phyloP scores from a whole-genome alignment of 1,284 basidiomycete species.

The Boletus mariae region DNA sequence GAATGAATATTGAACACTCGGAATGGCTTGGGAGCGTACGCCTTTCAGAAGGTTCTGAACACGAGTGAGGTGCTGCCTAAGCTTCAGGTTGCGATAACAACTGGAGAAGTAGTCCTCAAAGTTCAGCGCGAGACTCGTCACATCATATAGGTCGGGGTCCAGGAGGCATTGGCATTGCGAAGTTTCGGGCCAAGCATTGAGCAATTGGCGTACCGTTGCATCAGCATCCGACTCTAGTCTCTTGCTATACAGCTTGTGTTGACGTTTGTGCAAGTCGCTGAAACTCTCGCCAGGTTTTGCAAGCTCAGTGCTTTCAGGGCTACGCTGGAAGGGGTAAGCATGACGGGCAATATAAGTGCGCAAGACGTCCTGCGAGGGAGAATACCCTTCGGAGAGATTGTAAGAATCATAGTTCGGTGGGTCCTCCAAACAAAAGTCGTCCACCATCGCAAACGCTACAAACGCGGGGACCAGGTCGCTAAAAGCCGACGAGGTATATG shows the following conservation, averaged over 20 bases:
- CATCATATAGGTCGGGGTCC: constrained; percentile 5
- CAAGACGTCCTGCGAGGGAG: constrained; percentile 1
- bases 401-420: constrained; percentile 18
- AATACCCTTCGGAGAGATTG: constrained; percentile 12
- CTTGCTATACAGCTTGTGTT: constrained; percentile 4
- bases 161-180: constrained; percentile 7
- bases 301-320: constrained; percentile 13
- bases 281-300: constrained; percentile 6
- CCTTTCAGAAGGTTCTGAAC: constrained; percentile 15
- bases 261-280: constrained; percentile 5
- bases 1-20: constrained; percentile 14
- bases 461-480: constrained; percentile 26
- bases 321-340: constrained; percentile 10
- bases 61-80: constrained; percentile 1
- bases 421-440: constrained; percentile 12
- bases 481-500: constrained; percentile 21
- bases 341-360: constrained; percentile 3
- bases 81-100: neutral
- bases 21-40: neutral
- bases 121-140: neutral
- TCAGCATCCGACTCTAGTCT: constrained; percentile 8
- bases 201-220: neutral
- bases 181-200: constrained; percentile 18
- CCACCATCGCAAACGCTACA: constrained; percentile 29
- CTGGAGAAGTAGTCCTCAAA: constrained; percentile 8